These are phyloP conservation scores for Alternaria sp. DNA, from an alignment of 2,329 filamentous ascomycete species.

Conservation along the genomic window DNA sequence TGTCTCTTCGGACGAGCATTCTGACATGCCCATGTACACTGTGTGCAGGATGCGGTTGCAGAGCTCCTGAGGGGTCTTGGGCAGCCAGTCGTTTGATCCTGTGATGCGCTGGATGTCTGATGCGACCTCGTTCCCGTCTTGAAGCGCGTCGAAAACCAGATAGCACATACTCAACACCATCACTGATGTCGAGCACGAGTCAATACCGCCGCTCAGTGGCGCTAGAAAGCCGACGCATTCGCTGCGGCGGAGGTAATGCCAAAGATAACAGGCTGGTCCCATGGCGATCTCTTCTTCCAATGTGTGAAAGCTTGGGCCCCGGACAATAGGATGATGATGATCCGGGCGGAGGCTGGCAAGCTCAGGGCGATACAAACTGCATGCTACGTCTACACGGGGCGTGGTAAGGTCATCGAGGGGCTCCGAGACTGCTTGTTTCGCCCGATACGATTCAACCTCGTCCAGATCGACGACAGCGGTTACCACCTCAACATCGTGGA, in stretches of 20 bases:
- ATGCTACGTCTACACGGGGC: slow-evolving; percentile 52
- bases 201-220: slow-evolving; percentile 66
- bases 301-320: slow-evolving; percentile 35
- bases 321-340: slow-evolving; percentile 53
- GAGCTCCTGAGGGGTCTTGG: slow-evolving; percentile 65
- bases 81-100: slow-evolving; percentile 59
- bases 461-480: slow-evolving; percentile 67
- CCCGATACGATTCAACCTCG: slow-evolving; percentile 69
- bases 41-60: slow-evolving; percentile 65
- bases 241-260: slow-evolving; percentile 62
- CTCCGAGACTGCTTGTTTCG: slow-evolving; percentile 52
- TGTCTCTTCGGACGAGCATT: slow-evolving; percentile 54
- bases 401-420: background rate
- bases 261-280: slow-evolving; percentile 70
- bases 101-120: slow-evolving; percentile 60
- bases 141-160: slow-evolving; percentile 60
- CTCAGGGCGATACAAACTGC: slow-evolving; percentile 59
- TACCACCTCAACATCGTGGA: slow-evolving; percentile 61
- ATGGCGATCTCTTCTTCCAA: slow-evolving; percentile 70
- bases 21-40: slow-evolving; percentile 48
- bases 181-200: slow-evolving; percentile 53
- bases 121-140: slow-evolving; percentile 61
- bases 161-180: slow-evolving; percentile 57
- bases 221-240: slow-evolving; percentile 63
- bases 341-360: slow-evolving; percentile 53